A percentile compares a stretch with the other conserved stretches of the same genome.
phyloP scores from a whole-genome alignment of 768 basidiomycete species.

The Boletus sp. region DNA sequence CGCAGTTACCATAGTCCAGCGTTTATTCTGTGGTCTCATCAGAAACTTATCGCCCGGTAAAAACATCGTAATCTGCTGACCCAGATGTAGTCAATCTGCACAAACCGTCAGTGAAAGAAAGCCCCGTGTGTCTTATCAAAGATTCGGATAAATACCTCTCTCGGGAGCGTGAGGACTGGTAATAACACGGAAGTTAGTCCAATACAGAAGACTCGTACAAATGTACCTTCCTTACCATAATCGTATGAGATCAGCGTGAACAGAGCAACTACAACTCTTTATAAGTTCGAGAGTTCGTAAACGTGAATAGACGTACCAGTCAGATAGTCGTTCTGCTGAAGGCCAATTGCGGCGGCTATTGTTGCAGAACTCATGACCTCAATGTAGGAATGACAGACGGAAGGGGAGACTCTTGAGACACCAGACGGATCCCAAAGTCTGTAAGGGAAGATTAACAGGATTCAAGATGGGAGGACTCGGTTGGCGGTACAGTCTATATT shows the following conservation, averaged over 20 bases:
- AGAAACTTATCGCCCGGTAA: background rate
- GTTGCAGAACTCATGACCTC: background rate
- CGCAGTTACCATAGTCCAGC: background rate
- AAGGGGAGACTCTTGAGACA: background rate
- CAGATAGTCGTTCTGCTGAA: conserved; percentile 5
- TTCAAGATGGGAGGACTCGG: too few species aligned
- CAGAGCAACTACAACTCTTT: background rate
- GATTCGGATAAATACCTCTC: background rate
- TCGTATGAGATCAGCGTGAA: conserved; percentile 10
- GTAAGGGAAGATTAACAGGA: too few species aligned
- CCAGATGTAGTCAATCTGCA: background rate
- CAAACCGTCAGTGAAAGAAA: background rate
- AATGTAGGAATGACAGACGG: background rate
- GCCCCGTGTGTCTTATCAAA: too few species aligned
- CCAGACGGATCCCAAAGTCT: too few species aligned
- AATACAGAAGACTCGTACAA: background rate
- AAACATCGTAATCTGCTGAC: background rate
- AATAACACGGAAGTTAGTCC: background rate
- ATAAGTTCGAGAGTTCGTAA: background rate
- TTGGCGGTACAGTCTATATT: too few species aligned
- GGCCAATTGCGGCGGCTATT: background rate
- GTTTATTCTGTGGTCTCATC: background rate
- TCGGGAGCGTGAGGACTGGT: conserved; percentile 7
- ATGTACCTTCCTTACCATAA: conserved; percentile 2
- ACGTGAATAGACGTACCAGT: background rate